Conservation (phyloP, 2,329 filamentous ascomycete genomes). For the Nothomitra cinnamomea region DNA sequence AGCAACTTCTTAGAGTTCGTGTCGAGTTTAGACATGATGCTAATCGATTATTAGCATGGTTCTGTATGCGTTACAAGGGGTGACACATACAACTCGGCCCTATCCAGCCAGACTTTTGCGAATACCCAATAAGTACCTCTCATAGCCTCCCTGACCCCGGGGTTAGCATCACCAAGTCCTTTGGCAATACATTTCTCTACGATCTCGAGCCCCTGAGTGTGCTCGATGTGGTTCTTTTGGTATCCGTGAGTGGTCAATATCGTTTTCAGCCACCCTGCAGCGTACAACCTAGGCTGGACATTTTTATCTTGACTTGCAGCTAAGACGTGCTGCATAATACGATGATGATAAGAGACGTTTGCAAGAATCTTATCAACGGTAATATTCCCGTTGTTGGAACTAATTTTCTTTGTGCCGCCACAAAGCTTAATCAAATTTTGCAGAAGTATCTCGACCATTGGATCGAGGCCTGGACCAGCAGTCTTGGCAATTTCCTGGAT, state of each 20-base stretch:
- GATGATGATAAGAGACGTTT: slow-evolving; percentile 60
- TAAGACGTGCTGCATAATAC: slow-evolving; percentile 75
- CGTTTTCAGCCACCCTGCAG: slow-evolving; percentile 68
- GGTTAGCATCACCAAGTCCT: slow-evolving; percentile 76
- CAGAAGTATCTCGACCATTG: slow-evolving; percentile 78
- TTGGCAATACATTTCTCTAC: slow-evolving; percentile 82
- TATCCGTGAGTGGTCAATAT: slow-evolving; percentile 59
- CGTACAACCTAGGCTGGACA: slow-evolving; percentile 65
- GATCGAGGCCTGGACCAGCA: slow-evolving; percentile 63
- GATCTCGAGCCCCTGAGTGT: slow-evolving; percentile 63
- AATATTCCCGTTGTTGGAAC: slow-evolving; percentile 62
- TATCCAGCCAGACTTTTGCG: slow-evolving; percentile 56
- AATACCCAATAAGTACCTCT: slow-evolving; percentile 79
- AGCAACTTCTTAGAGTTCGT: slow-evolving; percentile 61
- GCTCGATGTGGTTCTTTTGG: slow-evolving; percentile 71
- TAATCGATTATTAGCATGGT: slow-evolving; percentile 17
- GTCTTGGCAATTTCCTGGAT: slow-evolving; percentile 70
- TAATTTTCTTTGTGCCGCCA: slow-evolving; percentile 82
- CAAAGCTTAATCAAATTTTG: slow-evolving; percentile 82
- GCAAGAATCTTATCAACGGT: slow-evolving; percentile 70
- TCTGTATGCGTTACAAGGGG: slow-evolving; percentile 12
- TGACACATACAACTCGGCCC: slow-evolving; percentile 49
- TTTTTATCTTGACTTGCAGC: slow-evolving; percentile 83
- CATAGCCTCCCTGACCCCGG: slow-evolving; percentile 73
- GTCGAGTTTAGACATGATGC: slow-evolving; percentile 66